Evolutionary conservation across 2,329 filamentous ascomycete species (phyloP), one percentile per base, ranked within the genome.

Genomic region (Colletotrichum eleusines): DNA sequence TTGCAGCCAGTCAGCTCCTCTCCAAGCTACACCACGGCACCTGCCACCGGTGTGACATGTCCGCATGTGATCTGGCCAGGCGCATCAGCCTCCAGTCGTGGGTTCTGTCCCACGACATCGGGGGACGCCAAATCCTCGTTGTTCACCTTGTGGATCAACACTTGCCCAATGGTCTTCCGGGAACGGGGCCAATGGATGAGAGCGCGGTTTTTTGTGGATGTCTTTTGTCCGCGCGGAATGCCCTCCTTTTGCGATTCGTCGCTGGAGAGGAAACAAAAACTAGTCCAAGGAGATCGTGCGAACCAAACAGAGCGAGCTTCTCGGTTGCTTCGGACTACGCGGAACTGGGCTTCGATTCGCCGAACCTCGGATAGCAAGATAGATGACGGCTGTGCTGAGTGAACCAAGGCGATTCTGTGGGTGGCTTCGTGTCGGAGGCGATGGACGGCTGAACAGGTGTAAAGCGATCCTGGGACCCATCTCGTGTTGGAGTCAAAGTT

Each of bases 401-500:
- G 53, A 63, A 53, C 53, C 46, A 55, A 38, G 35, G 68, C 63
- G 44, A 54, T 65, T 53, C 31, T n/a, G 58, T 44, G 16, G 48
- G 18, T 18, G 28, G 44, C 35, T 40, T 35, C 42, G 20, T 26
- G 44, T 42, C 14, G 65, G 48, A 60, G 64, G 65, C 16, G 7
- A 5, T 28, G 58, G 46, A 14, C 28, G 14, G 63, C 44, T 51
- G 53, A 40, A 48, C 38, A 59, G 4, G 35, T 59, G 59, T 57
- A 74, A 75, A 77, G 78, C 79, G 76, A 78, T 76, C 76, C 81
- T 82, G 87, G 94, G 93, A 94, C 93, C 92, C 94, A 94, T 94
- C 92, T 89, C 80, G 91, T 88, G 92, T 94, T 94, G 92, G 92
- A 85, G 91, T 97, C 94, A 97, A 94, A 94, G 94, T 86, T 90